Evolutionary conservation across 805 yeast genomes (phyloP), one percentile per base, ranked within the genome.

Genomic region (Hyphopichia homilentoma): DNA sequence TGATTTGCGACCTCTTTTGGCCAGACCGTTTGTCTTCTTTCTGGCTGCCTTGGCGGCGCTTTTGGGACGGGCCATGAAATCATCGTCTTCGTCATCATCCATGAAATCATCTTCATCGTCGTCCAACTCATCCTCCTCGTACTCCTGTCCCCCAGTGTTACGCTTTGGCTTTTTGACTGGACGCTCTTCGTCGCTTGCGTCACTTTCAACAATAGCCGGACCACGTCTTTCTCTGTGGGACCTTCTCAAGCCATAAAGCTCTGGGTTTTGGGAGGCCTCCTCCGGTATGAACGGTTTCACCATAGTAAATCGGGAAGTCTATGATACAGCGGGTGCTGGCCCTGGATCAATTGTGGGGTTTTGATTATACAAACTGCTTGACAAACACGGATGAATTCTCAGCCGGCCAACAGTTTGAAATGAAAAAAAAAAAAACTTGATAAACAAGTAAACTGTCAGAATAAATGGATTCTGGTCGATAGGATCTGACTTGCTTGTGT

Each of bases 181-280:
- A 17, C 39, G 45, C 3, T 52, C 61, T 12, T 54, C 59, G 15
- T 59, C 63, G 15, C 58, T 57, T n/a, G 59, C 68, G 34, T 57
- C 60, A 25, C 61, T 57, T 21, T 65, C 70, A 19, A 55, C 56
- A 1, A 62, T 44, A 12, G 58, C 35, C 5, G 59, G 49, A 8
- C 42, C 58, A 13, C 65, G 62, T 38, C 79, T 66, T 7, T 81
- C 77, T 47, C 93, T 67, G 26, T 79, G 78, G 4, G 89, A 81
- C 44, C 94, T 71, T 58, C 95, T 75, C 34, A 84, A 65, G 2
- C 95, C 95, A 46, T 84, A 84, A n/a, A 84, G 65, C 50, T 83
- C 94, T 1, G 95, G 94, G 52, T 84, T 79, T 31, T 65, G 72
- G 34, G 75, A 66, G 12, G 81, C 73, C 38, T 80, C 88, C 25